Evolutionary conservation across 2,329 filamentous ascomycete species (phyloP).

Genomic region (Aspergillus ochraceoroseus): DNA sequence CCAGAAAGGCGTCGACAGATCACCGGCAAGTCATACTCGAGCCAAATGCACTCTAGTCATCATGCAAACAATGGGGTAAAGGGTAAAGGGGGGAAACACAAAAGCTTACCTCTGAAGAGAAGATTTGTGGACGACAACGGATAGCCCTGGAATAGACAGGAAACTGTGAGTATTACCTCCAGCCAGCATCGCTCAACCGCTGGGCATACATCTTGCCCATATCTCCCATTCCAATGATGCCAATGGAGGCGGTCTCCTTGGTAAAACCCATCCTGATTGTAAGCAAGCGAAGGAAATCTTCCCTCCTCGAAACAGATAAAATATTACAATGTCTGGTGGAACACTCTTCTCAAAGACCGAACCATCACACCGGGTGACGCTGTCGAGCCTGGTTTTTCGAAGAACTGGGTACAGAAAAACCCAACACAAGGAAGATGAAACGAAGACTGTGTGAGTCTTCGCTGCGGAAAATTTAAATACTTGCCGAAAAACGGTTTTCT

Average conservation of each 20-base stretch:
- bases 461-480: slow-evolving; percentile 27
- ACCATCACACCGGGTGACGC: neutral
- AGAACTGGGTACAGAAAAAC: neutral
- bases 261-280: slow-evolving; percentile 32
- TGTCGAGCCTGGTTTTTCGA: neutral
- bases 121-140: slow-evolving; percentile 12
- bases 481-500: slow-evolving; percentile 16
- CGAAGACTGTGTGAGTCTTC: neutral
- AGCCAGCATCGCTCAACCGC: slow-evolving; percentile 81
- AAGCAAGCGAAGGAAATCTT: neutral
- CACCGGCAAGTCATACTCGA: slow-evolving; percentile 78
- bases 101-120: slow-evolving; percentile 26
- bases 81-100: slow-evolving; percentile 10
- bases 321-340: neutral
- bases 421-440: neutral
- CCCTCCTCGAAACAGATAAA: neutral
- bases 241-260: slow-evolving; percentile 70
- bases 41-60: slow-evolving; percentile 99
- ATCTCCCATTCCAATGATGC: slow-evolving; percentile 97
- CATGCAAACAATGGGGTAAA: slow-evolving; percentile 50
- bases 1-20: slow-evolving; percentile 70
- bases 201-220: slow-evolving; percentile 99
- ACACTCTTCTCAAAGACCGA: neutral
- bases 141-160: slow-evolving; percentile 1
- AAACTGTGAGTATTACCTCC: slow-evolving; percentile 57